Evolutionary conservation across 345 rosid genomes (phyloP).

Genomic region (Camelina sativa): DNA sequence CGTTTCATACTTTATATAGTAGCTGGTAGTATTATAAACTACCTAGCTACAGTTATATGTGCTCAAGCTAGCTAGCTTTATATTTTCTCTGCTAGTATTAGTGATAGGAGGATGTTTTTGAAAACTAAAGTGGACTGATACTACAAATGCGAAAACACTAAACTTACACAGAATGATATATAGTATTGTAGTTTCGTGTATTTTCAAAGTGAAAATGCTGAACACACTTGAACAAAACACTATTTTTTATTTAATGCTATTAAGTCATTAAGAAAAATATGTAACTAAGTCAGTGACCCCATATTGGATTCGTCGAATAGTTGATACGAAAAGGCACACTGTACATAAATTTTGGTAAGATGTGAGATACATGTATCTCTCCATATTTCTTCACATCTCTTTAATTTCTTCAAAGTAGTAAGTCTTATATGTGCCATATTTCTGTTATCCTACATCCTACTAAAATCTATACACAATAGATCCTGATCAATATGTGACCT

Average conservation of each 20-base stretch:
- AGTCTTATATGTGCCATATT: not conserved
- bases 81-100: not conserved
- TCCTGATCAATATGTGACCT: not conserved
- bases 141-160: not conserved
- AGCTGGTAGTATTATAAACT: not conserved
- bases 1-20: conserved; percentile 15
- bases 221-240: not conserved
- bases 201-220: not conserved
- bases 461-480: not conserved
- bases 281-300: not conserved
- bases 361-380: not conserved
- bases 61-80: not conserved
- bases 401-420: not conserved
- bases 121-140: not conserved
- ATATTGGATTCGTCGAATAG: not conserved
- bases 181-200: not conserved
- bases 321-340: not conserved
- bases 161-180: not conserved
- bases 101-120: conserved; percentile 4
- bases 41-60: not conserved
- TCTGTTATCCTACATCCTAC: not conserved
- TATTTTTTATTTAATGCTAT: not conserved
- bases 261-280: too few relatives aligned
- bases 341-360: not conserved
- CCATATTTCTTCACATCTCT: not conserved